Evolutionary conservation across 2,329 filamentous ascomycete species (phyloP).

Genomic region (Claviceps monticola): DNA sequence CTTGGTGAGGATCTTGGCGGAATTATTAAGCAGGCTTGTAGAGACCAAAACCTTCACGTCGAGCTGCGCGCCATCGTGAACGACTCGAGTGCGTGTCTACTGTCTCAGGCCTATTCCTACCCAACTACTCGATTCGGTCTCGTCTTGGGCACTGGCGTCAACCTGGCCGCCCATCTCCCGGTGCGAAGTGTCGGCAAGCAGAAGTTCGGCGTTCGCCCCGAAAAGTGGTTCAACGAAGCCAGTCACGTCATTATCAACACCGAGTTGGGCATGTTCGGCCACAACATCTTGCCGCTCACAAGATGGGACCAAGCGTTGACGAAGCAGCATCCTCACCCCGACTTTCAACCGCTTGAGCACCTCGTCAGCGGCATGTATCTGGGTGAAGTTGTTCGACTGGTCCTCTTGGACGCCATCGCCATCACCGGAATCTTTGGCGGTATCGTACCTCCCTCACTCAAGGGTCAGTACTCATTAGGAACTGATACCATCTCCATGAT

Average conservation of each 20-base stretch:
- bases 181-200: conserved; percentile 36
- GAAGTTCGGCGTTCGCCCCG: conserved; percentile 44
- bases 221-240: conserved; percentile 41
- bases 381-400: conserved; percentile 48
- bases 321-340: conserved; percentile 37
- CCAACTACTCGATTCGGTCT: conserved; percentile 47
- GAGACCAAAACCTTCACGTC: conserved; percentile 35
- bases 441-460: conserved; percentile 38
- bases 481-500: conserved; percentile 46
- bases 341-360: conserved; percentile 49
- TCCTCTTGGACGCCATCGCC: conserved; percentile 44
- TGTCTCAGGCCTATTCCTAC: conserved; percentile 49
- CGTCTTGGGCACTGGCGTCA: conserved; percentile 54
- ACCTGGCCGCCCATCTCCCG: conserved; percentile 51
- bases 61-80: conserved; percentile 49
- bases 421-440: conserved; percentile 41
- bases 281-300: conserved; percentile 42
- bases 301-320: conserved; percentile 45
- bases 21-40: conserved; percentile 42
- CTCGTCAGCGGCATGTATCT: conserved; percentile 53
- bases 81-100: conserved; percentile 51
- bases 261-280: conserved; percentile 53
- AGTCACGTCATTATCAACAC: conserved; percentile 54
- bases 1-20: conserved; percentile 46
- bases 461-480: conserved; percentile 40